Base-by-base conservation (phyloP, 768 basidiomycete species). In the Russula brevipes region DNA sequence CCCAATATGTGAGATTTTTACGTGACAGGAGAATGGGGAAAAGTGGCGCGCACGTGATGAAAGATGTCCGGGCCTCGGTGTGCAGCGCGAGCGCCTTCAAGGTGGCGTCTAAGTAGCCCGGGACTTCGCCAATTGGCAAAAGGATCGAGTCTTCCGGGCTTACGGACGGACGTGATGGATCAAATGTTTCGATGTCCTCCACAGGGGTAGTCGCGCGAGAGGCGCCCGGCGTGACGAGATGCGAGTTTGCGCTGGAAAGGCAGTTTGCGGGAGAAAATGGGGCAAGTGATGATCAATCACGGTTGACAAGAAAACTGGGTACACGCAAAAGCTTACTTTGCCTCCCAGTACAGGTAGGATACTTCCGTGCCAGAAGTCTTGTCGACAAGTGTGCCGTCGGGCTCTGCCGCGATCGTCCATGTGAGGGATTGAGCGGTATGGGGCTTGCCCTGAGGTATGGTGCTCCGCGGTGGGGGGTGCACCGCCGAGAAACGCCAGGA, bases 41-140 rank as follows among this genome's bases (percentile, higher is more conserved):
- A 11, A 17, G 9, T 1, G 49, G 11, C 41, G 36, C 74, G 30
- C 60, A 79, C 75, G 79, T 80, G 64, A 82, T 77, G 69, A 82
- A 81, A 6, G 77, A 77, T 24, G 76, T 78, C 47, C 78, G 72
- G 1, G 79, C 80, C 56, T 79, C 76, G 1, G 71, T 75, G 60
- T 81, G 74, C 5, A 81, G 75, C 0, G 75, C 71, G 1, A 82
- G 72, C 10, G 69, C 65, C 7, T 64, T 64, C 35, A 66, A 63
- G 19, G 33, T 12, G 77, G 67, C 67, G 61, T 80, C 75, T 44
- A 80, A 72, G 65, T 80, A 79, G 0, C 61, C 61, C 3, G 77
- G 71, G 11, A 78, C 63, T 16, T 73, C 49, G 31, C 54, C 16
- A 9, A 73, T 63, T 7, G 69, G 58, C 55, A 80, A 58, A 5